Evolutionary conservation across 2,329 filamentous ascomycete species (phyloP), one percentile per base, ranked within the genome.

Genomic region (Epichloe festucae): DNA sequence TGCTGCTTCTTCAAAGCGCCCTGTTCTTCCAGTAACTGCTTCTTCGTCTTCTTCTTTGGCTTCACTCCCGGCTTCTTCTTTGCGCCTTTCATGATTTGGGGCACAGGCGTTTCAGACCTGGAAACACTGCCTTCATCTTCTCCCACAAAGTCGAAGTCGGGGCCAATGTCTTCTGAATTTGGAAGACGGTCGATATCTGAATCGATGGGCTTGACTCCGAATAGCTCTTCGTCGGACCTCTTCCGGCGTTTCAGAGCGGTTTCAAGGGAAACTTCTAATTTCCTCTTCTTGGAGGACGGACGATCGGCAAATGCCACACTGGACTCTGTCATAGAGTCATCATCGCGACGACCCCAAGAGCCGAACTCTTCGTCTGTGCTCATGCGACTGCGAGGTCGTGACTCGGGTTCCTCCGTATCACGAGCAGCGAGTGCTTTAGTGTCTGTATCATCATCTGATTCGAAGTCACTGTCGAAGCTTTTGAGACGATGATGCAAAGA

Each of bases 361-460:
- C 62, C 68, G 2, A 64, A 67, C 52, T 79, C 75, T 48, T 82
- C 78, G 53, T 84, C 79, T 2, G 76, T 76, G 61, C 77, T 81
- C 74, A 82, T 77, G 42, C 85, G 87, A 65, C 87, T 95, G 44
- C 83, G 81, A 47, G 85, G 85, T 42, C 85, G 80, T 56, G 87
- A 95, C 54, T 93, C 90, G 36, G 82, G 82, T 57, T 93, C 90
- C 63, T 95, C 90, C 0, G 87, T 94, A 63, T 90, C 89, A 45
- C 84, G 77, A 12, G 78, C 80, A 12, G 85, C 81, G 34, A 67
- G 53, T 36, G 70, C 70, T 40, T 71, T 69, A 46, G 78, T 78
- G 56, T 80, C 78, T 2, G 67, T 72, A 52, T 96, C 89, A 58
- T 94, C 90, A 57, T 95, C 90, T 0, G 89, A 94, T 64, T 96